Base-by-base conservation (phyloP, 1,284 basidiomycete genomes). In the Fomitopsis betulina region DNA sequence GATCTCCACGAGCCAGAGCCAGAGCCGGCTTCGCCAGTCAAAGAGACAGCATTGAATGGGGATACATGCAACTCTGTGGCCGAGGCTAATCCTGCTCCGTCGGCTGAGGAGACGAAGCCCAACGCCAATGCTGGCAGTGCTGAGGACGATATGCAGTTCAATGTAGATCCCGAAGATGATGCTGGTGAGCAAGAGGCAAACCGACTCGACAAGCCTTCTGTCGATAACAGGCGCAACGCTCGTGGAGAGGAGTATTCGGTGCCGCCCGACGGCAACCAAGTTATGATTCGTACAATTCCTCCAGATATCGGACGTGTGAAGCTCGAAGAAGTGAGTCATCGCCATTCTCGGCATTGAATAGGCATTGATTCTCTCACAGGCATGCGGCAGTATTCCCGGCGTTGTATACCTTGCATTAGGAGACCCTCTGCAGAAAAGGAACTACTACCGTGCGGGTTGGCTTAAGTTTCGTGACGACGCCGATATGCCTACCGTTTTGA, bases 221-320 rank as follows among this genome's bases (percentile, higher is more conserved):
- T 70, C 60, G 79, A 81, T 55, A 73, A 73, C 58, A 82, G 72
- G 65, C 79, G 79, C 43, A 73, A 62, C 49, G 82, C 78, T 61
- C 81, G 83, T 35, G 85, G 82, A n/a, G 88, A 91, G 67, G 89
- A 92, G 67, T 75, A 93, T 56, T 83, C 88, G 63, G 85, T 92
- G 21, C 79, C 81, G 40, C 85, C 92, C 25, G 86, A 92, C 65
- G 87, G 89, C 13, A 91, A 92, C 67, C 93, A 96, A 70, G 86
- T 98, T 53, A 93, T 96, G 83, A 94, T 97, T 68, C 87, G 94
- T 63, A 94, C 92, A 19, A 93, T 97, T 62, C 92, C 94, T 42
- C 93, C 94, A 27, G 91, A 93, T 63, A 93, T 96, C 65, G 88
- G 91, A 21, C 85, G 94, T 49, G 75, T 87, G 47, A 94, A 93